Evolutionary conservation across 2,329 filamentous ascomycete genomes (phyloP).

Genomic region (Pseudocercospora macadamiae): DNA sequence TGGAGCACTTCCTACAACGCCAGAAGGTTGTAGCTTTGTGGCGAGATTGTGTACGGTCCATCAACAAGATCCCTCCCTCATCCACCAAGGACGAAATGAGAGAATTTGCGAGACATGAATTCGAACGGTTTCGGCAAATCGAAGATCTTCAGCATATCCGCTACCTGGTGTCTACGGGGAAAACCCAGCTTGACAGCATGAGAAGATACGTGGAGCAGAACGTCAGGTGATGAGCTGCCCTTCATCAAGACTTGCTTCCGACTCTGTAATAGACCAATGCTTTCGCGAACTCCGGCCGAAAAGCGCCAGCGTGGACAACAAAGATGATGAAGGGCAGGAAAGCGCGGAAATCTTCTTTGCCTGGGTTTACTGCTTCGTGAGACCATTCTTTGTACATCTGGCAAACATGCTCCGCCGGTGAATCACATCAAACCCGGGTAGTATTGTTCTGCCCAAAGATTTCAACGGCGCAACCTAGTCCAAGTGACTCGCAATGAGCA

Average conservation of each 20-base stretch:
- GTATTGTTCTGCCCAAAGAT: too few species aligned
- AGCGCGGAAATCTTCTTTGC: too few species aligned
- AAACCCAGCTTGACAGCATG: constrained; percentile 56
- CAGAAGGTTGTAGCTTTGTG: constrained; percentile 51
- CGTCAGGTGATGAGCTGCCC: neutral
- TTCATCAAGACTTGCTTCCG: neutral
- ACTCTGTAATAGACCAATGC: too few species aligned
- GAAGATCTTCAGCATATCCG: constrained; percentile 53
- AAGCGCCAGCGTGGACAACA: too few species aligned
- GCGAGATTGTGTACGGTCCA: constrained; percentile 52
- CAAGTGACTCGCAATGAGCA: neutral
- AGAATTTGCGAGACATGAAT: constrained; percentile 53
- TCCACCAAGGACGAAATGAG: constrained; percentile 48
- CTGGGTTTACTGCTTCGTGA: neutral
- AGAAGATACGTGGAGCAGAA: constrained; percentile 44
- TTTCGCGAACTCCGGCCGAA: too few species aligned
- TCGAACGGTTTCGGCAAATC: constrained; percentile 50
- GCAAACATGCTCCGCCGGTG: neutral
- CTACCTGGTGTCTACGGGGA: constrained; percentile 54
- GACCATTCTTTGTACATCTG: neutral
- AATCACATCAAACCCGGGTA: neutral
- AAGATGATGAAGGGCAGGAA: too few species aligned
- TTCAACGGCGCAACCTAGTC: neutral
- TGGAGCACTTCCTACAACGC: constrained; percentile 54
- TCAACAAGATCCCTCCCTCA: constrained; percentile 40